phyloP scores from a whole-genome alignment of 1,284 basidiomycete species.

The Sanghuangporus weigelae region DNA sequence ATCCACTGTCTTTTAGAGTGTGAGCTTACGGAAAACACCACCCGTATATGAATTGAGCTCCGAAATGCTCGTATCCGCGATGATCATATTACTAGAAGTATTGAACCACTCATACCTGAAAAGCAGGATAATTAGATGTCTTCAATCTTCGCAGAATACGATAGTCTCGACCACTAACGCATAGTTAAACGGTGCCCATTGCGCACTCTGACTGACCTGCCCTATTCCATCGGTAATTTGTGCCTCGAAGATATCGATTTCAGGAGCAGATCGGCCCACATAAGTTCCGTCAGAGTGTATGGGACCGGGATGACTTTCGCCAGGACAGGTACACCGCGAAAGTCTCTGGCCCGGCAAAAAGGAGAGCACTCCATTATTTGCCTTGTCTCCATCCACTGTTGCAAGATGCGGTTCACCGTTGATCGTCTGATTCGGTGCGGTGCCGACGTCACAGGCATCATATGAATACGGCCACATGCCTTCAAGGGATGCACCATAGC shows the following conservation, averaged over 20 bases:
- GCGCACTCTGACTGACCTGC: conserved; percentile 42
- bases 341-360: conserved; percentile 44
- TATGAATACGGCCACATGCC: conserved; percentile 74
- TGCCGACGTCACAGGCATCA: conserved; percentile 68
- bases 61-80: conserved; percentile 40
- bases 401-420: conserved; percentile 34
- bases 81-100: conserved; percentile 37
- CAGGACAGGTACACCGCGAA: conserved; percentile 52
- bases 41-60: conserved; percentile 48
- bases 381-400: conserved; percentile 38
- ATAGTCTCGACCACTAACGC: conserved; percentile 5
- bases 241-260: conserved; percentile 44
- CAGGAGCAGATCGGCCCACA: conserved; percentile 44
- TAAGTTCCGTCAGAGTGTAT: conserved; percentile 42
- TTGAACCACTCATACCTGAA: conserved; percentile 36
- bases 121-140: not conserved
- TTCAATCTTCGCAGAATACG: not conserved
- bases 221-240: conserved; percentile 26
- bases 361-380: conserved; percentile 28
- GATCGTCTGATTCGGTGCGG: conserved; percentile 47
- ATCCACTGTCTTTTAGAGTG: not conserved
- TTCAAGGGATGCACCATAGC: conserved; percentile 42
- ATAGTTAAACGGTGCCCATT: conserved; percentile 48
- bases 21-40: conserved; percentile 35
- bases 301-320: conserved; percentile 54